Percentiles rank a stretch among this genome's conserved stretches.
Evolutionary conservation across 2,329 filamentous ascomycete genomes (phyloP).

Genomic region (Colletotrichum nymphaeae): DNA sequence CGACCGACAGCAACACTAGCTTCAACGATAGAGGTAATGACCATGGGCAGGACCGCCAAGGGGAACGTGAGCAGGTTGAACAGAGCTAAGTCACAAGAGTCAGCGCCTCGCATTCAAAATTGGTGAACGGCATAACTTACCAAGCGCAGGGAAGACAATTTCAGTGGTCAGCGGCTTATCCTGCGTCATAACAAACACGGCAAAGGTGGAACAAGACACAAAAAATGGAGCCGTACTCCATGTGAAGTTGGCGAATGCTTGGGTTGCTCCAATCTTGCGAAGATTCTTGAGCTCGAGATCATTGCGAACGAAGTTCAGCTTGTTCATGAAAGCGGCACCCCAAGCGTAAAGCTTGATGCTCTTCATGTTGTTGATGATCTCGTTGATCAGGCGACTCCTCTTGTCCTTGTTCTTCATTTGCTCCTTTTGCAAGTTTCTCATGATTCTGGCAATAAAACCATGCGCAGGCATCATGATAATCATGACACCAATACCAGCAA

Average conservation of each 20-base stretch:
- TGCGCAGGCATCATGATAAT: conserved; percentile 97
- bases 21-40: conserved; percentile 96
- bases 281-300: conserved; percentile 95
- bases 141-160: conserved; percentile 91
- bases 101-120: background rate
- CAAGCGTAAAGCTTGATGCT: conserved; percentile 99
- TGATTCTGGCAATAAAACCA: conserved; percentile 88
- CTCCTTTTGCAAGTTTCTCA: conserved; percentile 93
- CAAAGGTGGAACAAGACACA: conserved; percentile 96
- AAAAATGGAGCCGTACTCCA: conserved; percentile 98
- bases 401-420: conserved; percentile 99
- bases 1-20: conserved; percentile 92
- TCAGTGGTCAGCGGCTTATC: conserved; percentile 88
- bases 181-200: conserved; percentile 89
- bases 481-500: conserved; percentile 95
- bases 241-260: conserved; percentile 95
- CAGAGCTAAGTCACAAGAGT: conserved; percentile 67
- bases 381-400: conserved; percentile 91
- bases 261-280: conserved; percentile 93
- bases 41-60: conserved; percentile 93
- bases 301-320: conserved; percentile 95
- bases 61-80: conserved; percentile 98
- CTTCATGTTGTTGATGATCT: conserved; percentile 99
- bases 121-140: conserved; percentile 34
- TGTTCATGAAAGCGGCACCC: conserved; percentile 97